These are phyloP conservation scores for Zygoascus meyerae DNA, from an alignment of 1,139 yeast genomes.

Conservation along the genomic window DNA sequence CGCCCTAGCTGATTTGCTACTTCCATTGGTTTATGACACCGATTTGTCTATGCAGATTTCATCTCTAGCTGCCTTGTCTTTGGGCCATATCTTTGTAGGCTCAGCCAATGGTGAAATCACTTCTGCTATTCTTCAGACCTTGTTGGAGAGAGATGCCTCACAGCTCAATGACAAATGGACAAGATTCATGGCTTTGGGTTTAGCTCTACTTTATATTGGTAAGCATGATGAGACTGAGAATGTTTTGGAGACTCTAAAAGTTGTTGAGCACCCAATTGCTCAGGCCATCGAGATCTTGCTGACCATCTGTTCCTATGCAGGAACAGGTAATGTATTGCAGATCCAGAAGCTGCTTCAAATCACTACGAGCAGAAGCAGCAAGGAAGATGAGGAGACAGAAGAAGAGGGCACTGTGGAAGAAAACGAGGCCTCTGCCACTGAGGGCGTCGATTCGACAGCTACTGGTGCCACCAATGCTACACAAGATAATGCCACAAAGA, in stretches of 20 bases:
- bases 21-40: slow-evolving; percentile 84
- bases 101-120: slow-evolving; percentile 94
- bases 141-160: slow-evolving; percentile 73
- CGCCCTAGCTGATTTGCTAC: slow-evolving; percentile 67
- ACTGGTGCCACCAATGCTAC: slow-evolving; percentile 22
- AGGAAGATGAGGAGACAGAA: slow-evolving; percentile 36
- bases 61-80: slow-evolving; percentile 80
- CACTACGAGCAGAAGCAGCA: slow-evolving; percentile 44
- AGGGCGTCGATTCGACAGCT: slow-evolving; percentile 24
- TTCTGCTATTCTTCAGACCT: slow-evolving; percentile 80
- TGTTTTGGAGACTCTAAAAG: slow-evolving; percentile 88
- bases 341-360: slow-evolving; percentile 81
- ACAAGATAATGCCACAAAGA: slow-evolving; percentile 9
- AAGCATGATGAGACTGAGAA: slow-evolving; percentile 94
- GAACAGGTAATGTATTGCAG: slow-evolving; percentile 95
- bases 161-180: slow-evolving; percentile 85
- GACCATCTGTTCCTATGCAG: slow-evolving; percentile 92
- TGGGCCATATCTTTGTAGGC: slow-evolving; percentile 94
- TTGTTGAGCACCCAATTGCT: slow-evolving; percentile 91
- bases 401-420: slow-evolving; percentile 31
- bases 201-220: slow-evolving; percentile 89
- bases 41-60: slow-evolving; percentile 72
- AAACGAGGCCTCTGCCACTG: slow-evolving; percentile 26
- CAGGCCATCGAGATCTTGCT: slow-evolving; percentile 86
- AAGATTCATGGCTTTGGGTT: slow-evolving; percentile 83